phyloP scores from a whole-genome alignment of 2,329 filamentous ascomycete genomes.

The Pestalotiopsis fici region DNA sequence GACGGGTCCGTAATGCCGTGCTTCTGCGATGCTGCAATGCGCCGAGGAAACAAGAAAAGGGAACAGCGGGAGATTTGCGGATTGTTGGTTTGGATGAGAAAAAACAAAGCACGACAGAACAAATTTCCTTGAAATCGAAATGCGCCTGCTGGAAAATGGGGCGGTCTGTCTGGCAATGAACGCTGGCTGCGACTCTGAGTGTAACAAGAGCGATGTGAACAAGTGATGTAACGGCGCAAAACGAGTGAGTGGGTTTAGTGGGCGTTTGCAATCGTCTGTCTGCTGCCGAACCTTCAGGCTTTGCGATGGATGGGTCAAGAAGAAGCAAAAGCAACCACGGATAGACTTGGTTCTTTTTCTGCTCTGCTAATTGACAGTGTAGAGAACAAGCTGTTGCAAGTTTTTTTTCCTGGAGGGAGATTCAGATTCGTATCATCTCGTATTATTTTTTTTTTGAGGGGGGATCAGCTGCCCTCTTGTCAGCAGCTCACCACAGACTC shows the following conservation, averaged over 20 bases:
- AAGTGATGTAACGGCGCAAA: not conserved
- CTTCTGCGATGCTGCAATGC: not conserved
- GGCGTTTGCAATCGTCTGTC: not conserved
- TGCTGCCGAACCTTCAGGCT: not conserved
- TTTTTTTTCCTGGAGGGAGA: not conserved
- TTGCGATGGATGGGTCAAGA: not conserved
- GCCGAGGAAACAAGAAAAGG: not conserved
- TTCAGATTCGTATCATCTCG: not conserved
- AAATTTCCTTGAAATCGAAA: not conserved
- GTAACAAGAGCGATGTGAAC: not conserved
- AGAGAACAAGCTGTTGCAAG: not conserved
- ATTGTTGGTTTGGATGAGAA: not conserved
- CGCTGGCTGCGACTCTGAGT: not conserved
- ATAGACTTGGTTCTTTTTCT: not conserved
- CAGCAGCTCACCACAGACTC: not conserved
- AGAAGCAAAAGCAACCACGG: not conserved
- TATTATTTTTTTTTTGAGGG: not conserved
- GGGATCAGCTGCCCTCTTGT: not conserved
- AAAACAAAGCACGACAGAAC: not conserved
- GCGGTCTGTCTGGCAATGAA: not conserved
- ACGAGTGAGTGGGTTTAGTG: not conserved
- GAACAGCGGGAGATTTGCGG: not conserved
- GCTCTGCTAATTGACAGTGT: not conserved
- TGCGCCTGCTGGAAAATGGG: not conserved
- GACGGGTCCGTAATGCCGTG: not conserved